These are phyloP conservation scores for Cordyceps fumosorosea DNA, from an alignment of 2,329 filamentous ascomycete genomes.

Conservation along the genomic window DNA sequence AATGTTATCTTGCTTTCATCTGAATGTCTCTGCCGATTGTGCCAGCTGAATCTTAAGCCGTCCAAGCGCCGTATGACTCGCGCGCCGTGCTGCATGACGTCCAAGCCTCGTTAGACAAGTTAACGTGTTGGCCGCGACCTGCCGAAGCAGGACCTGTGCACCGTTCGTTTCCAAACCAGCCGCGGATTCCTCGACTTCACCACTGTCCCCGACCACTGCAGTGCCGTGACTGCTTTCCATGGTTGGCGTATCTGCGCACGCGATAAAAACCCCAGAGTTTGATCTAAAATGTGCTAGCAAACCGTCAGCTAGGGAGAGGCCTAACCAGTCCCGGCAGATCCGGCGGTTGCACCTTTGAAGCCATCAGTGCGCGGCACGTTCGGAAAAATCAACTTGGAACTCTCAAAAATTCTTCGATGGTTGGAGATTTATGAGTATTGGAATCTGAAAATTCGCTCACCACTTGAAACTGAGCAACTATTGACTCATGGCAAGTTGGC, in stretches of 20 bases:
- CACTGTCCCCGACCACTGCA: not conserved
- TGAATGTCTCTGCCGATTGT: not conserved
- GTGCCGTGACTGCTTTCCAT: too few species aligned
- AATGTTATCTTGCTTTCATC: not conserved
- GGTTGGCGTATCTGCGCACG: not conserved
- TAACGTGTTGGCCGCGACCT: too few species aligned
- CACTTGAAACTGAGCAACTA: not conserved
- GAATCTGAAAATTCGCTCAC: too few species aligned
- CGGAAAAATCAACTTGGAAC: not conserved
- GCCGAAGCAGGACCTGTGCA: too few species aligned
- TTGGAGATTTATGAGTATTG: not conserved
- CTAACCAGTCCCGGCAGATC: conserved; percentile 8
- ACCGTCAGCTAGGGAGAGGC: not conserved
- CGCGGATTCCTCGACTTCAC: too few species aligned
- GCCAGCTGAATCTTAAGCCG: too few species aligned
- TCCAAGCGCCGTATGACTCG: too few species aligned
- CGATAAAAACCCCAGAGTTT: not conserved
- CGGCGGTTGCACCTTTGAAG: not conserved
- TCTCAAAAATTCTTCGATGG: not conserved
- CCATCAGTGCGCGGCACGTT: not conserved
- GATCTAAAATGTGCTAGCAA: not conserved
- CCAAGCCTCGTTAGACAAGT: too few species aligned
- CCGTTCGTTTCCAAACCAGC: too few species aligned
- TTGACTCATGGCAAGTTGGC: not conserved
- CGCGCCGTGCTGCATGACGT: too few species aligned